Percentiles rank a stretch among this genome's conserved stretches.
phyloP scores from a whole-genome alignment of 2,329 filamentous ascomycete genomes.

The Polychaeton citri region DNA sequence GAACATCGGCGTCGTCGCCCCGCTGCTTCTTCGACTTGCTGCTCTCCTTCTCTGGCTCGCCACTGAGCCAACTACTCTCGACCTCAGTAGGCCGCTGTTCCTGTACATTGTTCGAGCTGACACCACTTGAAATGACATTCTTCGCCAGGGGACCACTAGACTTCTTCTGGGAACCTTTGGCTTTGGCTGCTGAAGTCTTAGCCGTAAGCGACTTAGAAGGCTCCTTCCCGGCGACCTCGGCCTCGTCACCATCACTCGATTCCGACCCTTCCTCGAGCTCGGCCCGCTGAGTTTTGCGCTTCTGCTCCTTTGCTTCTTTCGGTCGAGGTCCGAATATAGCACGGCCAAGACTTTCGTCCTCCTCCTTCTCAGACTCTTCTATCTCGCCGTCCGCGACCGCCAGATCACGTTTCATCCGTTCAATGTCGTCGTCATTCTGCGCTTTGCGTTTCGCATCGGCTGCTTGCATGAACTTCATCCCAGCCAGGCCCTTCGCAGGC shows the following conservation, averaged over 20 bases:
- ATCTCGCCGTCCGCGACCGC: conserved; percentile 48
- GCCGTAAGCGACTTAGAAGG: no score
- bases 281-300: conserved; percentile 26
- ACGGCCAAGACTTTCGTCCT: conserved; percentile 52
- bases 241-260: conserved; percentile 27
- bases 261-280: conserved; percentile 49
- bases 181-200: no score
- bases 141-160: background rate
- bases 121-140: background rate
- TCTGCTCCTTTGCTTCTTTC: conserved; percentile 19
- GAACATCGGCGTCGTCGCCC: conserved; percentile 5
- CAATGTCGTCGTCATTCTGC: conserved; percentile 59
- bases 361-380: conserved; percentile 42
- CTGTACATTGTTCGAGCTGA: background rate
- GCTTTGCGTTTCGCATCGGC: conserved; percentile 67
- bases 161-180: no score
- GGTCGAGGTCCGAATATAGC: conserved; percentile 49
- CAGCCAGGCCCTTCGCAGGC: conserved; percentile 46
- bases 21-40: background rate
- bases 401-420: conserved; percentile 52
- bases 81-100: conserved; percentile 8
- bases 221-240: conserved; percentile 1
- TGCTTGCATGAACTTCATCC: conserved; percentile 90
- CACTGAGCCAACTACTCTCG: conserved; percentile 3
- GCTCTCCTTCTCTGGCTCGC: background rate